A percentile compares a stretch with the other conserved stretches of the same genome.
Conservation (phyloP, 768 basidiomycete genomes). For the Suillus subluteus region DNA sequence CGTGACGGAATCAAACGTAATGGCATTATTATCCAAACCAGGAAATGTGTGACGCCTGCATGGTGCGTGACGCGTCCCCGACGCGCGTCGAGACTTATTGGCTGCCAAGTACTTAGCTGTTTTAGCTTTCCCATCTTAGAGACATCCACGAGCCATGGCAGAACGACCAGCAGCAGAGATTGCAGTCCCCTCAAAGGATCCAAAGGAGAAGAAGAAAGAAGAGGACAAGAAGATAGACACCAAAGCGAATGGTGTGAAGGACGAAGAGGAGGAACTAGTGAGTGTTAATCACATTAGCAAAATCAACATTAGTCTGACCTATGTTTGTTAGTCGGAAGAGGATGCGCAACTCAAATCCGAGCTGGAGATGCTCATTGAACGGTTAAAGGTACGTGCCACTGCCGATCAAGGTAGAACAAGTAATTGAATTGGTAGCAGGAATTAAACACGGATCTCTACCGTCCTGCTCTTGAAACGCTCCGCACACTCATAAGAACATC, state of each 20-base stretch:
- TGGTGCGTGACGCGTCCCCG: slow-evolving; percentile 6
- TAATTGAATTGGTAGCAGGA: slow-evolving; percentile 58
- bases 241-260: slow-evolving; percentile 55
- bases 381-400: slow-evolving; percentile 70
- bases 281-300: slow-evolving; percentile 35
- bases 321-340: slow-evolving; percentile 78
- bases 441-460: slow-evolving; percentile 80
- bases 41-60: neutral
- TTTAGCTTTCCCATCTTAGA: slow-evolving; percentile 28
- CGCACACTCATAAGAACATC: slow-evolving; percentile 93
- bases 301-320: slow-evolving; percentile 16
- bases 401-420: slow-evolving; percentile 7
- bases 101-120: slow-evolving; percentile 32
- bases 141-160: slow-evolving; percentile 46
- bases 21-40: neutral
- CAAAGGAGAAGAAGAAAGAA: slow-evolving; percentile 64
- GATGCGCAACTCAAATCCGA: slow-evolving; percentile 92
- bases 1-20: neutral
- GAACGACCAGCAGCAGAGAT: slow-evolving; percentile 62
- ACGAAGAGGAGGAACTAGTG: slow-evolving; percentile 76
- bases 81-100: slow-evolving; percentile 9
- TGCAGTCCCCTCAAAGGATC: slow-evolving; percentile 72
- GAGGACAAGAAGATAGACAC: slow-evolving; percentile 48
- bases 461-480: slow-evolving; percentile 90
- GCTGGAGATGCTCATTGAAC: slow-evolving; percentile 95